phyloP scores from a whole-genome alignment of 179 eudicot species.

The Dionaea muscipula region DNA sequence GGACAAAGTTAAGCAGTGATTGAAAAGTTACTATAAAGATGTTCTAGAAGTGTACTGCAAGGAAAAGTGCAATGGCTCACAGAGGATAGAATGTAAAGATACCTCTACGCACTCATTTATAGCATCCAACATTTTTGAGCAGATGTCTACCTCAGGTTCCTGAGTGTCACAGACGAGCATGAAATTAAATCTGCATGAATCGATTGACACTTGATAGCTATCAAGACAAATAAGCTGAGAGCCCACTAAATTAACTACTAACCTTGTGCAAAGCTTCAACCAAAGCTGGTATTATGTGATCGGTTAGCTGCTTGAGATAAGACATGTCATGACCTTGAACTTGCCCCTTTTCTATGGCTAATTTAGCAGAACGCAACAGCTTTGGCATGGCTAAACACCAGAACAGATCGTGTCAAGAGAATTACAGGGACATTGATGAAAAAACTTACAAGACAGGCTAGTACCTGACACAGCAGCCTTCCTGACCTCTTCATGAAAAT shows the following conservation, averaged over 20 bases:
- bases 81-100: too few relatives aligned
- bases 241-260: not conserved
- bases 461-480: slow-evolving; percentile 20
- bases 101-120: slow-evolving; percentile 19
- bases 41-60: too few relatives aligned
- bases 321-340: slow-evolving; percentile 17
- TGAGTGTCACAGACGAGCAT: slow-evolving; percentile 4
- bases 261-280: slow-evolving; percentile 23
- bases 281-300: slow-evolving; percentile 19
- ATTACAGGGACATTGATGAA: not conserved
- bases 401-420: not conserved
- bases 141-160: slow-evolving; percentile 17
- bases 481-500: slow-evolving; percentile 19
- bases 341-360: slow-evolving; percentile 18
- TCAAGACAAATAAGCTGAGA: not conserved
- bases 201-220: not conserved
- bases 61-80: too few relatives aligned
- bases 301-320: slow-evolving; percentile 15
- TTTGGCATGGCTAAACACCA: slow-evolving; percentile 17
- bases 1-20: too few relatives aligned
- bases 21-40: too few relatives aligned
- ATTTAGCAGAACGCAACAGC: slow-evolving; percentile 15
- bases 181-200: not conserved
- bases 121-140: slow-evolving; percentile 17
- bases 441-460: not conserved